Evolutionary conservation across 2,329 filamentous ascomycete species (phyloP).

Genomic region (Cladosporium colombiae): DNA sequence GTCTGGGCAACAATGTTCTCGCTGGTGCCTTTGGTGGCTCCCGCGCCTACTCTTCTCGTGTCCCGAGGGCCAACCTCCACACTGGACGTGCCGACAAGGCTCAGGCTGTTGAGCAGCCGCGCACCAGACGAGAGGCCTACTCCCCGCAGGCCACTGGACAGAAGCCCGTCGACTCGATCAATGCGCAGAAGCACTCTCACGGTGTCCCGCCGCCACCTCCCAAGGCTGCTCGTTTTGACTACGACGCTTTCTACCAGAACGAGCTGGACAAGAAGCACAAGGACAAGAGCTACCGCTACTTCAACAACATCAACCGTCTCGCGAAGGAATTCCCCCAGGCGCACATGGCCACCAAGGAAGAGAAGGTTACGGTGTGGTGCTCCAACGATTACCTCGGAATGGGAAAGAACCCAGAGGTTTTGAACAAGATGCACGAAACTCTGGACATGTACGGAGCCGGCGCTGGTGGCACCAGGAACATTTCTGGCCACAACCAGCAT

Average conservation of each 20-base stretch:
- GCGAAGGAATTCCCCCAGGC: constrained; percentile 95
- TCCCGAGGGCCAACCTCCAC: constrained; percentile 71
- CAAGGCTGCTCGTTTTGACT: constrained; percentile 71
- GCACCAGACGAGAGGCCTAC: constrained; percentile 22
- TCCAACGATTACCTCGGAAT: constrained; percentile 99
- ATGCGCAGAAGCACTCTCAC: constrained; percentile 29
- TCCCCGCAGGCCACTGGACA: constrained; percentile 12
- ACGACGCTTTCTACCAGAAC: constrained; percentile 80
- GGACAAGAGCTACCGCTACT: constrained; percentile 99
- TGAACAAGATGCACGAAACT: constrained; percentile 91
- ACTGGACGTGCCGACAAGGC: constrained; percentile 18
- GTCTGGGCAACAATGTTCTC: constrained; percentile 48
- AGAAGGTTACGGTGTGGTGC: constrained; percentile 96
- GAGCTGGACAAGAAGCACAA: constrained; percentile 99
- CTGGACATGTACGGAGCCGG: constrained; percentile 93
- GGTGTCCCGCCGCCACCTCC: constrained; percentile 53
- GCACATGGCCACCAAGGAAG: constrained; percentile 80
- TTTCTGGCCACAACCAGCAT: constrained; percentile 96
- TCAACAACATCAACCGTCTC: constrained; percentile 99
- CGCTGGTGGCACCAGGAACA: constrained; percentile 93
- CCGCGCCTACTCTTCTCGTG: constrained; percentile 68
- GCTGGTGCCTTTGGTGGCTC: constrained; percentile 52
- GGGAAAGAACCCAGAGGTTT: constrained; percentile 84
- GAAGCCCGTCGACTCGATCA: constrained; percentile 24
- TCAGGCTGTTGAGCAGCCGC: constrained; percentile 54